Evolutionary conservation across 352 stramenopile genomes (phyloP).

Genomic region (Peronospora belbahrii): DNA sequence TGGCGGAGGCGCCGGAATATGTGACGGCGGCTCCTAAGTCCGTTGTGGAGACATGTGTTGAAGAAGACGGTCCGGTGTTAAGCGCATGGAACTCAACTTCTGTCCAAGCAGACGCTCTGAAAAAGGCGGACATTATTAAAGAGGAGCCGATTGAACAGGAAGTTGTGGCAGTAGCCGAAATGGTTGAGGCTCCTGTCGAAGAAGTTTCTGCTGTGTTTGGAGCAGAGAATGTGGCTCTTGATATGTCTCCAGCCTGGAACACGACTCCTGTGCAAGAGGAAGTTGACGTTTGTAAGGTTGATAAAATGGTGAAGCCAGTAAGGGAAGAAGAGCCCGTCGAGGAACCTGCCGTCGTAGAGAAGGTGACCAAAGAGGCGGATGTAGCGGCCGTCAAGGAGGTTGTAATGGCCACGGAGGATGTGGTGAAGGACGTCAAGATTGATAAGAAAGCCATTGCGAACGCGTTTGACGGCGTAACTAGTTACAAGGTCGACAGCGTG

Average conservation of each 20-base stretch:
- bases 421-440: conserved; percentile 14
- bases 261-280: conserved; percentile 18
- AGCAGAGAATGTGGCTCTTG: conserved; percentile 8
- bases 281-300: conserved; percentile 1
- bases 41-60: background rate
- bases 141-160: conserved; percentile 13
- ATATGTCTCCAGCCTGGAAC: conserved; percentile 23
- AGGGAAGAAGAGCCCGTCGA: conserved; percentile 10
- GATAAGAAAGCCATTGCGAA: conserved; percentile 25
- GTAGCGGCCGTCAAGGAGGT: conserved; percentile 15
- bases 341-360: conserved; percentile 6
- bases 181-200: conserved; percentile 3
- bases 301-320: conserved; percentile 6
- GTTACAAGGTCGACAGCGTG: conserved; percentile 34
- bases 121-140: background rate
- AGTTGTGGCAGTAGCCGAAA: conserved; percentile 2
- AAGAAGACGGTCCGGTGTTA: conserved; percentile 11
- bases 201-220: conserved; percentile 6
- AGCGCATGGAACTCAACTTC: conserved; percentile 22
- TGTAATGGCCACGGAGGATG: conserved; percentile 9
- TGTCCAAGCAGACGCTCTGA: conserved; percentile 9
- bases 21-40: background rate
- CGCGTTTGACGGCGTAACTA: conserved; percentile 28
- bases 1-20: conserved; percentile 1
- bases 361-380: conserved; percentile 7